Base-by-base conservation (phyloP, 1,139 yeast species). In the Suhomyces bribrorum region DNA sequence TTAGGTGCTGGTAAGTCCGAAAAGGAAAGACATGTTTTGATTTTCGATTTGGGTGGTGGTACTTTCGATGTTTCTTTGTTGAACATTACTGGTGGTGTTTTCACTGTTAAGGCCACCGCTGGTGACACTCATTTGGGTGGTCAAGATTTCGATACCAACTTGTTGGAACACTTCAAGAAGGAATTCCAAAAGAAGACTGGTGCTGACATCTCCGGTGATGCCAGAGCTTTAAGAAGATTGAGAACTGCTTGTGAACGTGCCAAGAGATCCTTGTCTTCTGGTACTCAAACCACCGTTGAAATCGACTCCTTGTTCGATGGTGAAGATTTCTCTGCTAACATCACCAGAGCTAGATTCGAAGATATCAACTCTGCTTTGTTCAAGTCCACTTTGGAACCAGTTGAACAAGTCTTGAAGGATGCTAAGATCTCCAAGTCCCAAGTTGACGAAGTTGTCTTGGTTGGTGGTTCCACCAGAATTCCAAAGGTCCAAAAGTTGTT, bases 51-150 rank as follows among this genome's bases (percentile, higher is more conserved):
- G 69, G 96, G 96, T 83, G 96, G 96, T 75, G 96, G 96, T 81
- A 89, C 97, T 70, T 89, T 89, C 77, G 97, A 89, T 86, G 97
- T 90, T 55, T 92, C 98, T 46, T 80, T 90, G 61, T 79, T 90
- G 71, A 86, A 88, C 79, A 88, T 92, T 69, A 95, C 94, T 69
- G 97, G 94, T 73, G 98, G 98, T 83, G 94, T 92, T 64, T 92
- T 90, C 85, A 90, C 95, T 66, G 98, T 92, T 67, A 90, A 90
- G 83, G 94, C 98, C 62, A 92, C 98, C 62, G 96, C 97, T 69
- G 98, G 98, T 88, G 97, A 92, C 79, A 92, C 98, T 64, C 98
- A 90, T 77, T 85, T 90, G 80, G 97, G 98, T 84, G 97, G 97
- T 85, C 96, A 90, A 81, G 97, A 90, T 80, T 90, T 90, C 76